Evolutionary conservation across 2,329 filamentous ascomycete species (phyloP), one percentile per base, ranked within the genome.

Genomic region (Teratosphaeria pseudoeucalypti): DNA sequence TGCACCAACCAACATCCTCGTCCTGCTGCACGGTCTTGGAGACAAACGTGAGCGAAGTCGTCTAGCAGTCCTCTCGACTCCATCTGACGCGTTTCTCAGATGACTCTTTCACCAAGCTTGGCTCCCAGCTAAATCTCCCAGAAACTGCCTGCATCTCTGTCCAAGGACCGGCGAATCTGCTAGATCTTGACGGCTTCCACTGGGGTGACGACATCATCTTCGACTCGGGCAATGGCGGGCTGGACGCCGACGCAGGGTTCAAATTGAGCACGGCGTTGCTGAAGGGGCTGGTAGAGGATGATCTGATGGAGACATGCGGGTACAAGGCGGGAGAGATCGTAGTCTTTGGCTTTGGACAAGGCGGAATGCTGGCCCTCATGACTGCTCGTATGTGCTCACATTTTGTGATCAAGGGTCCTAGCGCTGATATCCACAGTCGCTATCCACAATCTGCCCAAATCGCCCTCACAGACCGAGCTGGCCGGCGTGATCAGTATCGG

Each of bases 1-100:
- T 62, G 81, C 82, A 12, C 83, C 87, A 10, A 88, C 85, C 52
- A 87, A 92, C 66, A 80, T 95, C 65, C 83, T 95, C 62, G 76
- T 95, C 69, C 82, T 95, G 57, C 84, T 95, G 60, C 91, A 95
- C 73, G 90, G 90, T 64, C 82, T 95, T 12, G 91, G 91, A 63
- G 91, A 95, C 75, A 84, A 82, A 37, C 82, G 39, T 56, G 55
- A 56, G 43, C 43, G 23, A 10, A 9, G 43, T n/a, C n/a, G 43
- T 49, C 23, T 23, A 23, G 23, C 16, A 7, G 5, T 10, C 43
- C 2, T 10, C 19, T n/a, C 16, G 16, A 49, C 16, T n/a, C 2
- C n/a, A 49, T 6, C 43, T 49, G 43, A 49, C 43, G n/a, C n/a
- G 9, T 23, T 19, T 49, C 16, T n/a, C 16, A 49, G 43, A 89